Evolutionary conservation across 805 yeast genomes (phyloP).

Genomic region (Ogataea ganodermae): DNA sequence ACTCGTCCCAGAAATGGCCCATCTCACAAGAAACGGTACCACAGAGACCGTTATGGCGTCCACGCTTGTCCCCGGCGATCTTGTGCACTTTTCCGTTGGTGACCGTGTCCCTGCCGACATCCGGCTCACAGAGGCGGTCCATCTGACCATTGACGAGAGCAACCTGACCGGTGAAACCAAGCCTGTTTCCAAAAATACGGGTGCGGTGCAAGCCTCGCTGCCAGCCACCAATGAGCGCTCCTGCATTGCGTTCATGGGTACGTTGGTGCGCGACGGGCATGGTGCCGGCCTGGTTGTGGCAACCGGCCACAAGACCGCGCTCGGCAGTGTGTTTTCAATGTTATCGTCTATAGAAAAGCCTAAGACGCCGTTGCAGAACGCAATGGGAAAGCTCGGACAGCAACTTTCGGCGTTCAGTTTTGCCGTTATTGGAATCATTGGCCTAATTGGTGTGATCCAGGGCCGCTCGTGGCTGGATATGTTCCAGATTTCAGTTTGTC

Average conservation of each 20-base stretch:
- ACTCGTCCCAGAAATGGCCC: conserved; percentile 96
- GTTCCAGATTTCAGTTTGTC: conserved; percentile 95
- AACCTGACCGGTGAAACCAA: conserved; percentile 93
- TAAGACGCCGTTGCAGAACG: conserved; percentile 91
- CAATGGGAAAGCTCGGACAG: conserved; percentile 95
- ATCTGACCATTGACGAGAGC: conserved; percentile 86
- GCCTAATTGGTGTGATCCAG: conserved; percentile 84
- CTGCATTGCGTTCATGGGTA: conserved; percentile 94
- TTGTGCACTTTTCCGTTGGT: conserved; percentile 87
- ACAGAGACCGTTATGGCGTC: conserved; percentile 84
- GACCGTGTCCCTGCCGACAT: conserved; percentile 97
- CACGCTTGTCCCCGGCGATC: conserved; percentile 91
- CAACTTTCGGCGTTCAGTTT: conserved; percentile 85
- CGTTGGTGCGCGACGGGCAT: conserved; percentile 93
- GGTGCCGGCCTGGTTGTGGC: conserved; percentile 93
- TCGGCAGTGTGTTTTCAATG: conserved; percentile 94
- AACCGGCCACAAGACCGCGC: conserved; percentile 86
- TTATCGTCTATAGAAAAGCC: conserved; percentile 95
- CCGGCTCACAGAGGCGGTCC: conserved; percentile 75
- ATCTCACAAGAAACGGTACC: conserved; percentile 78
- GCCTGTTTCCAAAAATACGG: conserved; percentile 71
- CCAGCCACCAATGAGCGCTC: conserved; percentile 56
- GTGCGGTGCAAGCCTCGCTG: conserved; percentile 37
- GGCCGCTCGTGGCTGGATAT: conserved; percentile 96
- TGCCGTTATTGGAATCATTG: conserved; percentile 86